Evolutionary conservation across 2,329 filamentous ascomycete genomes (phyloP).

Genomic region (Chrysoporthe puriensis): DNA sequence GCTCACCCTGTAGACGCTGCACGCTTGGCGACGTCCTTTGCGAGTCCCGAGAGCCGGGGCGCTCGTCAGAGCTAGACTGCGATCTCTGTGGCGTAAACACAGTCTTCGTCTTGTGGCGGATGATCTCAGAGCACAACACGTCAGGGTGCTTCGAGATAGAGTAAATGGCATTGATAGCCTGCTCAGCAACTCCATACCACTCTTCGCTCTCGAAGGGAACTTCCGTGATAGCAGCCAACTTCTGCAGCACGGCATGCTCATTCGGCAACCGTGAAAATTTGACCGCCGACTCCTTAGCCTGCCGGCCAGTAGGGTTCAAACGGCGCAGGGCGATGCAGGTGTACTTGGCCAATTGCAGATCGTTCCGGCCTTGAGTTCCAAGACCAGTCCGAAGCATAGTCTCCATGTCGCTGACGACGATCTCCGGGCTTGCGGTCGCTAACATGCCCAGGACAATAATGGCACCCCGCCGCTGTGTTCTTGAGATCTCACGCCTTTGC

Average conservation of each 20-base stretch:
- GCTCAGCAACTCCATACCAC: constrained; percentile 94
- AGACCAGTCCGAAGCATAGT: constrained; percentile 90
- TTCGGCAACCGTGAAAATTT: constrained; percentile 82
- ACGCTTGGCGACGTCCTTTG: constrained; percentile 34
- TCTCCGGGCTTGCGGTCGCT: constrained; percentile 86
- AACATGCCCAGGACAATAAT: constrained; percentile 98
- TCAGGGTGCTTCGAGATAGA: constrained; percentile 92
- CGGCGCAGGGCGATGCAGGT: constrained; percentile 91
- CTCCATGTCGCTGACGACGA: constrained; percentile 94
- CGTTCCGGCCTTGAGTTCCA: constrained; percentile 75
- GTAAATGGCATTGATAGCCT: constrained; percentile 95
- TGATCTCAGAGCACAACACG: constrained; percentile 86
- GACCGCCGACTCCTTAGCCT: constrained; percentile 71
- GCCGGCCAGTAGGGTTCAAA: constrained; percentile 84
- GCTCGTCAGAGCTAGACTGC: constrained; percentile 46
- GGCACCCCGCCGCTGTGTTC: constrained; percentile 84
- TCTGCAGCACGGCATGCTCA: constrained; percentile 83
- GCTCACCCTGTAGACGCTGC: constrained; percentile 39
- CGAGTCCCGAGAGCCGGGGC: constrained; percentile 28
- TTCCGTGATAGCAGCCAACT: constrained; percentile 83
- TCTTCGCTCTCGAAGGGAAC: constrained; percentile 89
- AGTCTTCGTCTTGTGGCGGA: constrained; percentile 81
- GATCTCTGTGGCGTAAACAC: constrained; percentile 64
- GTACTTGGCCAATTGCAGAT: constrained; percentile 89
- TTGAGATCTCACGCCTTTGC: constrained; percentile 90